Evolutionary conservation across 1,139 yeast species (phyloP).

Genomic region (Groenewaldozyma sp.): DNA sequence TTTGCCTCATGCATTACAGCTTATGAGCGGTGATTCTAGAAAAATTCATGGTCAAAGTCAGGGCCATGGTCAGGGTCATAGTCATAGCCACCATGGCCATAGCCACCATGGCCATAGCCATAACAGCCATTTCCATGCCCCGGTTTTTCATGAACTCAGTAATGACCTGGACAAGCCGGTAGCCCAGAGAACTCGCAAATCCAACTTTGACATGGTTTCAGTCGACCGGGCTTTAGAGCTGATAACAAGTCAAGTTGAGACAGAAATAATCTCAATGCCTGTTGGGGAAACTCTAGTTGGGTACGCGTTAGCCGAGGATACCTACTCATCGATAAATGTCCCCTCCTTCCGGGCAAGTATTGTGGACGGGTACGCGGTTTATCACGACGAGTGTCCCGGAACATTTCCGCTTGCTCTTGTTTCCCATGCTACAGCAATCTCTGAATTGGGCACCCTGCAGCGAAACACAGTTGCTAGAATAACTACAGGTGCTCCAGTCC

Average conservation of each 20-base stretch:
- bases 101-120: slow-evolving; percentile 17
- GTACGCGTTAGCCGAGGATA: no score
- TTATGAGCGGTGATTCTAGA: slow-evolving; percentile 31
- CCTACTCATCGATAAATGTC: no score
- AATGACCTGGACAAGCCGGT: slow-evolving; percentile 31
- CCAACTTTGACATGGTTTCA: slow-evolving; percentile 40
- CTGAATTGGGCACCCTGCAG: no score
- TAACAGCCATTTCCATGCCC: slow-evolving; percentile 18
- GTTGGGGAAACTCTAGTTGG: no score
- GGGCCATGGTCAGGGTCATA: slow-evolving; percentile 12
- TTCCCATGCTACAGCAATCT: slow-evolving; percentile 34
- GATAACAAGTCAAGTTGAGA: no score
- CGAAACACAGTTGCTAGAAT: slow-evolving; percentile 37
- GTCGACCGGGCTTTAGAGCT: slow-evolving; percentile 35
- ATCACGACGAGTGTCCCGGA: slow-evolving; percentile 37
- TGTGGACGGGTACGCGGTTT: slow-evolving; percentile 44
- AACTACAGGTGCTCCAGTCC: slow-evolving; percentile 48
- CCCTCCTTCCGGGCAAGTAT: no score
- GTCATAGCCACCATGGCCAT: slow-evolving; percentile 17
- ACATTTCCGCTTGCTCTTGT: slow-evolving; percentile 32
- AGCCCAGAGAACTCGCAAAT: slow-evolving; percentile 34
- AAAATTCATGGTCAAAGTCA: slow-evolving; percentile 27
- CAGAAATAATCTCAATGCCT: no score
- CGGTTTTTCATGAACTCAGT: slow-evolving; percentile 22
- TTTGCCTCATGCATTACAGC: slow-evolving; percentile 36